Evolutionary conservation across 2,329 filamentous ascomycete genomes (phyloP).

Genomic region (Elsinoe fawcettii): DNA sequence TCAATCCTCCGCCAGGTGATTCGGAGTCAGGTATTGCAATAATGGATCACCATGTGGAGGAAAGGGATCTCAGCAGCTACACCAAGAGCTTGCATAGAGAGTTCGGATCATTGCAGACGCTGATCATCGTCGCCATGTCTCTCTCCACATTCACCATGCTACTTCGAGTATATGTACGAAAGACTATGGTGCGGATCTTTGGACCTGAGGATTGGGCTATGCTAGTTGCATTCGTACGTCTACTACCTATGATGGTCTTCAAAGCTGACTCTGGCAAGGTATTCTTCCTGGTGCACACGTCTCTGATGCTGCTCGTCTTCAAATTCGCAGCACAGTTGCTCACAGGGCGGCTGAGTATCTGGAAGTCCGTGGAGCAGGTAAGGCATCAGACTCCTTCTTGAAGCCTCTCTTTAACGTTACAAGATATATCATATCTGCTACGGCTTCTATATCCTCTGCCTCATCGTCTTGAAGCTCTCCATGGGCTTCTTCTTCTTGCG

Average conservation of each 20-base stretch:
- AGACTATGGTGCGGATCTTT: neutral
- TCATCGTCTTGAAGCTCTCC: slow-evolving; percentile 77
- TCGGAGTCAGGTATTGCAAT: too few species aligned
- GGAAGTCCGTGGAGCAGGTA: neutral
- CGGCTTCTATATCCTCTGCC: slow-evolving; percentile 66
- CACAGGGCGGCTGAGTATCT: neutral
- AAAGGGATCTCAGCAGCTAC: neutral
- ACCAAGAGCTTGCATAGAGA: neutral
- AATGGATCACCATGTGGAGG: too few species aligned
- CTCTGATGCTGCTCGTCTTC: neutral
- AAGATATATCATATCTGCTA: slow-evolving; percentile 39
- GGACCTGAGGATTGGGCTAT: slow-evolving; percentile 11
- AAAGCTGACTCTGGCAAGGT: too few species aligned
- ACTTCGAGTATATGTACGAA: slow-evolving; percentile 7
- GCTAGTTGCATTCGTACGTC: neutral
- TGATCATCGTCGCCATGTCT: neutral
- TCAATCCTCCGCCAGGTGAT: too few species aligned
- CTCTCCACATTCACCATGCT: neutral
- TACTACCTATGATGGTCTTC: too few species aligned
- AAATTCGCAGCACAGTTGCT: neutral
- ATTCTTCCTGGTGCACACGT: neutral
- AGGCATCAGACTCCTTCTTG: neutral
- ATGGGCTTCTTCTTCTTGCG: slow-evolving; percentile 69
- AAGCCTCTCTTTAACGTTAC: neutral
- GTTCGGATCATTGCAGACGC: neutral